Percentiles rank a stretch among this genome's conserved stretches.
These are phyloP conservation scores for Teunomyces lycoperdinae DNA, from an alignment of 805 yeast species.

Conservation along the genomic window DNA sequence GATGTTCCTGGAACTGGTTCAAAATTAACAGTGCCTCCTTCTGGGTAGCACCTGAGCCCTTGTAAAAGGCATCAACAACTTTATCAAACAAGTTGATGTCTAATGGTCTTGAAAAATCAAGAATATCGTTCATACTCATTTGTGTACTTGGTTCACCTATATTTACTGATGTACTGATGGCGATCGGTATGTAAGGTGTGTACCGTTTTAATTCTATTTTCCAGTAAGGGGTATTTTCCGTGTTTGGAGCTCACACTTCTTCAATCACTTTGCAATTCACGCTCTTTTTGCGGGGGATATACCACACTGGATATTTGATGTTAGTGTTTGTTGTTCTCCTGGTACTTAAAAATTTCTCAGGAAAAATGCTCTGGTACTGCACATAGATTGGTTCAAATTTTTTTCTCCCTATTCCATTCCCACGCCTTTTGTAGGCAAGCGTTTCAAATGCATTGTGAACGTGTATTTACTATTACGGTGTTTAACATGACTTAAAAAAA, in stretches of 20 bases:
- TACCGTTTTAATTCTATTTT: background rate
- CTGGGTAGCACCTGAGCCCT: slow-evolving; percentile 69
- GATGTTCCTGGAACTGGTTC: slow-evolving; percentile 85
- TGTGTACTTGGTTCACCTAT: slow-evolving; percentile 1
- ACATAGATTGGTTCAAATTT: background rate
- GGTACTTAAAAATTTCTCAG: background rate
- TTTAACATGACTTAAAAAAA: no score
- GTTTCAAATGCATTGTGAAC: background rate
- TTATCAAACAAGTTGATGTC: slow-evolving; percentile 78
- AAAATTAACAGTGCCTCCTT: slow-evolving; percentile 68
- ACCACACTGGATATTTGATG: slow-evolving; percentile 1
- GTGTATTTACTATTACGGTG: no score
- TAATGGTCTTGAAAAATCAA: slow-evolving; percentile 82
- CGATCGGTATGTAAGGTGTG: background rate
- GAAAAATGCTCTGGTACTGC: background rate
- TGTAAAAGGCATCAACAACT: slow-evolving; percentile 81
- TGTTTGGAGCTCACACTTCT: background rate
- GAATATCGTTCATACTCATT: slow-evolving; percentile 70
- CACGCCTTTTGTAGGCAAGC: background rate
- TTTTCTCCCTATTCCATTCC: background rate
- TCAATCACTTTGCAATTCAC: background rate
- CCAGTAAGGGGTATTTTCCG: background rate
- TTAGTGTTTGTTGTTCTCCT: slow-evolving; percentile 2
- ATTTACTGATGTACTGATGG: background rate
- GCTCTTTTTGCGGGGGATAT: background rate